Conservation (phyloP, 306 rosid genomes). For the Urtica urens region DNA sequence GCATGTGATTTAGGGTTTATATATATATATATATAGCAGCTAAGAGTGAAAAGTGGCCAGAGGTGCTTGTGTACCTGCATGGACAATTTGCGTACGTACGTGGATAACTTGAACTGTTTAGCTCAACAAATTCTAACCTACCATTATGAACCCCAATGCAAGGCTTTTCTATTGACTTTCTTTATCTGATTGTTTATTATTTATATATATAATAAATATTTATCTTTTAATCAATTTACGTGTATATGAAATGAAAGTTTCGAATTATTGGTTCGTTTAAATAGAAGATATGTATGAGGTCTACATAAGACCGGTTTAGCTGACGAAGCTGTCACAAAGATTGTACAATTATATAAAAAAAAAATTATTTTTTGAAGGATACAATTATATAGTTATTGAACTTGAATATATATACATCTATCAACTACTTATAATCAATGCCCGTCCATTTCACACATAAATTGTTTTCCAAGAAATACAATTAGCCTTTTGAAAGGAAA, state of each 20-base stretch:
- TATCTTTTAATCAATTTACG: too few species aligned
- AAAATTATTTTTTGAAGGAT: neutral
- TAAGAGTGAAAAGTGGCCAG: too few species aligned
- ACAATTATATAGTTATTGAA: slow-evolving; percentile 4
- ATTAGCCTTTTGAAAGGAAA: neutral
- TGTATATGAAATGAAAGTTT: too few species aligned
- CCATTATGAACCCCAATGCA: slow-evolving; percentile 12
- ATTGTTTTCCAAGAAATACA: neutral
- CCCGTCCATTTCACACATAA: slow-evolving; percentile 3
- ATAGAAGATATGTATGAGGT: too few species aligned
- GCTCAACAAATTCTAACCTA: slow-evolving; percentile 35
- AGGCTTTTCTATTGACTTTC: neutral
- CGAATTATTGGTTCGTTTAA: too few species aligned
- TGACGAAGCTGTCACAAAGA: too few species aligned
- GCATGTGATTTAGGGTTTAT: too few species aligned
- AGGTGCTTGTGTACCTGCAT: too few species aligned
- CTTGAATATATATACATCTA: slow-evolving; percentile 8
- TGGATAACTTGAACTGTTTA: neutral
- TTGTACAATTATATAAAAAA: slow-evolving; percentile 2
- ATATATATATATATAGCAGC: too few species aligned
- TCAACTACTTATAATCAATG: slow-evolving; percentile 23
- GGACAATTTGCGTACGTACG: neutral
- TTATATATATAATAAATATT: too few species aligned
- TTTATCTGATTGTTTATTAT: neutral
- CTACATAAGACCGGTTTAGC: too few species aligned